Base-by-base conservation (phyloP, 208 protist genomes). In the Leishmania turanica region DNA sequence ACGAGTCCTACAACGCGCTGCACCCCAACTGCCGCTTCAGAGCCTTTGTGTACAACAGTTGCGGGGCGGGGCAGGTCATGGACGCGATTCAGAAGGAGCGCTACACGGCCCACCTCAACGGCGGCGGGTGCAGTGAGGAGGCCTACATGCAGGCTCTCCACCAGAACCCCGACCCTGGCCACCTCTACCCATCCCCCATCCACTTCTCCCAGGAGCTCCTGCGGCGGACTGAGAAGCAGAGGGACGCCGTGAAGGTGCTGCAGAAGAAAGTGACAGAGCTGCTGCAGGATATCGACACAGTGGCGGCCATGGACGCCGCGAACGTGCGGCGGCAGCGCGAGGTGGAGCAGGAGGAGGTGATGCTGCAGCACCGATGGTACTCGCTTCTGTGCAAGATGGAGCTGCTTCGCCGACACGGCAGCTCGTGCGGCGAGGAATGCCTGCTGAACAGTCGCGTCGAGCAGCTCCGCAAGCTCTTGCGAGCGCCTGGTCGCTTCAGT, bases 181-280 rank as follows among this genome's bases (percentile, higher is more conserved):
- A 79, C 27, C 80, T 92, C 73, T 95, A 94, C 76, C 93, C 93
- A 1, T 78, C 82, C 21, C 87, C 86, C 1, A 69, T 96, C 19
- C 91, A 95, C 84, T 96, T 96, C 77, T 76, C 85, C 42, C 91
- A 94, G 85, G 93, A 94, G 81, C 84, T 96, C 64, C 72, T 89
- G 76, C 15, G 76, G 66, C 93, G 93, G 19, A 83, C 75, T 40
- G 85, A 89, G 64, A 89, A 89, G 85, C 93, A 96, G 85, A 75
- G 88, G 81, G 86, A 87, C 4, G 85, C 79, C 5, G 80, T 94
- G 2, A 66, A 74, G 58, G 70, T 81, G 15, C 84, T 92, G 70
- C 82, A 77, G 66, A 68, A 64, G 27, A 91, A 88, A 62, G 82
- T 87, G 80, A 80, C 88, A 17, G 80, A 83, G 54, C 73, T 92